Conservation (phyloP, 2,329 filamentous ascomycete genomes). For the Diaporthe amygdali region DNA sequence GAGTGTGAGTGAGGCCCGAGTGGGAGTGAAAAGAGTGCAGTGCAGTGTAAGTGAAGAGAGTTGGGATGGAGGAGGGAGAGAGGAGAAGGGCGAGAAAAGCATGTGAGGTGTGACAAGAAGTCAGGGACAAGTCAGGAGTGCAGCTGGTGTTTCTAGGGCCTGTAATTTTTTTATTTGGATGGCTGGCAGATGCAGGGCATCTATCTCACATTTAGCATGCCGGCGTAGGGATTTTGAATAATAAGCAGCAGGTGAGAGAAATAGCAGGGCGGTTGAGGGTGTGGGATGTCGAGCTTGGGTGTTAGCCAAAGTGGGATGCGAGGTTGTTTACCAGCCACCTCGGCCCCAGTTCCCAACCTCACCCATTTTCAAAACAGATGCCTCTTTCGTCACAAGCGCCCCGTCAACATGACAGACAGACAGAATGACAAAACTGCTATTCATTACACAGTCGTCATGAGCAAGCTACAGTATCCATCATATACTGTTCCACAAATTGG, state of each 20-base stretch:
- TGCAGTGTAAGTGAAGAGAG: background rate
- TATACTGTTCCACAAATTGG: too few species aligned
- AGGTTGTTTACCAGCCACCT: constrained; percentile 17
- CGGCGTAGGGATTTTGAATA: background rate
- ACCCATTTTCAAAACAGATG: constrained; percentile 13
- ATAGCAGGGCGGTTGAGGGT: background rate
- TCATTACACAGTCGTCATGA: background rate
- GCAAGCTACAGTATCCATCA: background rate
- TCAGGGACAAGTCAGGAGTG: background rate
- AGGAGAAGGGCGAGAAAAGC: constrained; percentile 6
- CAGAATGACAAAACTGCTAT: background rate
- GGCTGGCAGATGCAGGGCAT: background rate
- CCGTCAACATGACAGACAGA: background rate
- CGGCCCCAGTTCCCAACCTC: constrained; percentile 19
- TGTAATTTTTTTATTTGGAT: constrained; percentile 6
- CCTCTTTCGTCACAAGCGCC: constrained; percentile 15
- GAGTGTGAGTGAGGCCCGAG: background rate
- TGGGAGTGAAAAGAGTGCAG: background rate
- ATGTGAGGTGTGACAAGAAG: background rate
- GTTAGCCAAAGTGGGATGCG: constrained; percentile 12
- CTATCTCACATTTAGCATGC: background rate
- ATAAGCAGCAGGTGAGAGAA: background rate
- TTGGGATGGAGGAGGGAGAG: background rate
- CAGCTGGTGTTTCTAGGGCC: background rate
- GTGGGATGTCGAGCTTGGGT: background rate